Conservation (phyloP, 1,284 basidiomycete genomes). For the Sutorius eximius region DNA sequence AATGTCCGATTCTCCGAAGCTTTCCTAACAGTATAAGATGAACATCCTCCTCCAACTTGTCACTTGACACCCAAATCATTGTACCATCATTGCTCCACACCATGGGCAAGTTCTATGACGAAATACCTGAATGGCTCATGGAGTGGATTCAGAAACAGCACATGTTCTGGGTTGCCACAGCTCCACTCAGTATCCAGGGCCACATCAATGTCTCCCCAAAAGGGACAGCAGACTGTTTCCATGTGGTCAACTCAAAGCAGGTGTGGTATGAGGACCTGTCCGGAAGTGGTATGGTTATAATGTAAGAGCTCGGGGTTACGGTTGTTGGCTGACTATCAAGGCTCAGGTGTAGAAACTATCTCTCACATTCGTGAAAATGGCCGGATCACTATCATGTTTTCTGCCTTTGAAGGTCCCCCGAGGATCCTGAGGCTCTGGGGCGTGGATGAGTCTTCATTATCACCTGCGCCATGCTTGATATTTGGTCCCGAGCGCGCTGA, state of each 20-base stretch:
- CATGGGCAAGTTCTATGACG: slow-evolving; percentile 50
- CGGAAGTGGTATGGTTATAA: slow-evolving; percentile 45
- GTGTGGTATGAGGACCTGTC: slow-evolving; percentile 59
- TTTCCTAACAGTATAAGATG: not conserved
- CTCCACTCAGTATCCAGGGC: slow-evolving; percentile 45
- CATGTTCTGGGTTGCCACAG: slow-evolving; percentile 57
- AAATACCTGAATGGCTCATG: slow-evolving; percentile 45
- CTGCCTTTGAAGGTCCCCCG: slow-evolving; percentile 54
- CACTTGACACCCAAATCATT: slow-evolving; percentile 2
- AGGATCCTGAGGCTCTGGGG: slow-evolving; percentile 52
- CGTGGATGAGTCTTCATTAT: slow-evolving; percentile 34
- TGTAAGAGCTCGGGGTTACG: not conserved
- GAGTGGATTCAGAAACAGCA: slow-evolving; percentile 51
- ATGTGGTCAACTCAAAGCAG: slow-evolving; percentile 42
- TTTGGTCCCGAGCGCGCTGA: slow-evolving; percentile 2
- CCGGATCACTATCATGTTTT: slow-evolving; percentile 54
- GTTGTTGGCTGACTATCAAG: not conserved
- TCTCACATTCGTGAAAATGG: slow-evolving; percentile 57
- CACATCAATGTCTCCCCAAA: slow-evolving; percentile 59
- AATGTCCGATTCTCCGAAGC: not conserved
- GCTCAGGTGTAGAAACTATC: slow-evolving; percentile 50
- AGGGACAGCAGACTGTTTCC: slow-evolving; percentile 47
- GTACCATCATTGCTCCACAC: not conserved
- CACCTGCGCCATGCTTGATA: not conserved
- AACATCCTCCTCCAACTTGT: not conserved